Conservation (phyloP, 2,329 filamentous ascomycete species). For the Ambrosiella beaveri region DNA sequence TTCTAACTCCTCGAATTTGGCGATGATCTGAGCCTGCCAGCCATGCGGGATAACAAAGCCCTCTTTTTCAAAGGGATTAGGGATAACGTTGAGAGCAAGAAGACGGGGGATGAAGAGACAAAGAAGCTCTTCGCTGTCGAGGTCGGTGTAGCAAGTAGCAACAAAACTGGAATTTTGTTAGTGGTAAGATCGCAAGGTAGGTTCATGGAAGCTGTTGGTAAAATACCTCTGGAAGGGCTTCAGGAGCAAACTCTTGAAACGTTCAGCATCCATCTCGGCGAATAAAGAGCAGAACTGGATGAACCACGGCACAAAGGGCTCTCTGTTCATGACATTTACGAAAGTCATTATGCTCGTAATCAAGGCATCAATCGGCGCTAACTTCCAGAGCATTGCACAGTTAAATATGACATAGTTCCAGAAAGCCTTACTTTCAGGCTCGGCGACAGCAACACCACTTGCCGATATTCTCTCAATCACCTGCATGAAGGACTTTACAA, state of each 20-base stretch:
- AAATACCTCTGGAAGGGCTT: slow-evolving; percentile 60
- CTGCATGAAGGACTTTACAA: slow-evolving; percentile 39
- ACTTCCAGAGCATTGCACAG: slow-evolving; percentile 50
- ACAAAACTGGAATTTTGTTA: slow-evolving; percentile 43
- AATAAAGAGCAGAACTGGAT: slow-evolving; percentile 73
- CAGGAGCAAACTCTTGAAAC: slow-evolving; percentile 65
- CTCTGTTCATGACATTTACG: slow-evolving; percentile 44
- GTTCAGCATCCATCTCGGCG: slow-evolving; percentile 51
- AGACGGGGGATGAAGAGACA: slow-evolving; percentile 53
- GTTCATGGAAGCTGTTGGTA: not conserved
- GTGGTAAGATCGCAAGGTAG: not conserved
- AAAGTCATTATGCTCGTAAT: slow-evolving; percentile 53
- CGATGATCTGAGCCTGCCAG: slow-evolving; percentile 58
- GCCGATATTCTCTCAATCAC: slow-evolving; percentile 33
- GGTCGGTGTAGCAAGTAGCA: slow-evolving; percentile 52
- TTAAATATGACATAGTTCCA: slow-evolving; percentile 43
- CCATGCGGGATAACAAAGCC: slow-evolving; percentile 41
- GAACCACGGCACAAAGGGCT: slow-evolving; percentile 54
- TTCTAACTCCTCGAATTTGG: slow-evolving; percentile 49
- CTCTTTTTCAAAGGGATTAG: slow-evolving; percentile 33
- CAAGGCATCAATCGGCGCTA: slow-evolving; percentile 62
- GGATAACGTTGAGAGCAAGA: slow-evolving; percentile 38
- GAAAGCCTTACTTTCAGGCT: slow-evolving; percentile 25
- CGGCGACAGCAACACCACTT: slow-evolving; percentile 20
- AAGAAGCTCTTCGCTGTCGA: slow-evolving; percentile 46